Conservation (phyloP, 2,329 filamentous ascomycete species). For the Ophiobolus disseminans region DNA sequence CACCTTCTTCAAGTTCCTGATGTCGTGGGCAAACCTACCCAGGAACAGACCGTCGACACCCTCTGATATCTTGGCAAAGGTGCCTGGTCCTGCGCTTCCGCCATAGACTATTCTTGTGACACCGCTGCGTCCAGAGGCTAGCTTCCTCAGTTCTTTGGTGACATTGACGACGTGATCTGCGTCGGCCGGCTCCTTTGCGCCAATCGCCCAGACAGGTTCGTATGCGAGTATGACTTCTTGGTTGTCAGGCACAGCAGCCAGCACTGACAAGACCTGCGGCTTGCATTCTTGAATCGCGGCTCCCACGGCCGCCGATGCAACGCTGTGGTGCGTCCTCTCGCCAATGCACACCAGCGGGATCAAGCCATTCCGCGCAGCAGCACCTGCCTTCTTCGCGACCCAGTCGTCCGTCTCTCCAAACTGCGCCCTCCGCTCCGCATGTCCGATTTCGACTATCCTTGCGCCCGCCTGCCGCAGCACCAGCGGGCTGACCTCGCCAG, state of each 20-base stretch:
- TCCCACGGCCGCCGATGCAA: conserved; percentile 59
- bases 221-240: conserved; percentile 81
- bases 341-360: conserved; percentile 82
- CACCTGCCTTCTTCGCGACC: conserved; percentile 72
- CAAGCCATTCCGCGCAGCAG: conserved; percentile 72
- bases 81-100: conserved; percentile 80
- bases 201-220: conserved; percentile 90
- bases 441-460: conserved; percentile 77
- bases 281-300: conserved; percentile 71
- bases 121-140: conserved; percentile 61
- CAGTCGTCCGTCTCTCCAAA: conserved; percentile 77
- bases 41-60: conserved; percentile 82
- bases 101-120: conserved; percentile 78
- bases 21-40: conserved; percentile 81
- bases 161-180: conserved; percentile 76
- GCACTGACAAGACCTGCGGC: conserved; percentile 68
- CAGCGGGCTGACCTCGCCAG: conserved; percentile 76
- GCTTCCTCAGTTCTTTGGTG: conserved; percentile 68
- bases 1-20: conserved; percentile 73
- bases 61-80: conserved; percentile 71
- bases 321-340: conserved; percentile 63
- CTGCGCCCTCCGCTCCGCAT: conserved; percentile 76
- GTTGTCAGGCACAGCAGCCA: conserved; percentile 66
- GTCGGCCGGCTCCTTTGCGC: conserved; percentile 72
- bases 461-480: conserved; percentile 73